A percentile compares a stretch with the other conserved stretches of the same genome.
phyloP scores from a whole-genome alignment of 148 eudicot genomes.

The Rhododendron ovatum region DNA sequence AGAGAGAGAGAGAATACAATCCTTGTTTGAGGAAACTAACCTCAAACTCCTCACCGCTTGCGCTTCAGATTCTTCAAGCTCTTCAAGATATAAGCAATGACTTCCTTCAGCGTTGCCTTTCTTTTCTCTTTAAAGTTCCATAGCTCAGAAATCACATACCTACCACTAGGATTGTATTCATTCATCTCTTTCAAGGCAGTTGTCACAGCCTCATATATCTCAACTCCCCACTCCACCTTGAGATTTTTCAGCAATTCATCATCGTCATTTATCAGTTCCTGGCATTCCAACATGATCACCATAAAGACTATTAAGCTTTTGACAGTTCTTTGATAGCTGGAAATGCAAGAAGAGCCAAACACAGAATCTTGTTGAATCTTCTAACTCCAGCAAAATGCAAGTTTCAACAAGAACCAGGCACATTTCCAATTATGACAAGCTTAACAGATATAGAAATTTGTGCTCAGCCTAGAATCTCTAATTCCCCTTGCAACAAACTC shows the following conservation, averaged over 20 bases:
- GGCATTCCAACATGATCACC: constrained; percentile 5
- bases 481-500: constrained; percentile 5
- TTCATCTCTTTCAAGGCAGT: constrained; percentile 22
- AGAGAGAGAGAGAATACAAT: background rate
- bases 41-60: constrained; percentile 11
- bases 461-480: background rate
- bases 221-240: constrained; percentile 17
- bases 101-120: constrained; percentile 20
- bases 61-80: constrained; percentile 13
- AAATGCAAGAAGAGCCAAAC: background rate
- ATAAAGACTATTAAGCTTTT: background rate
- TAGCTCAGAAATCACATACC: constrained; percentile 20
- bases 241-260: constrained; percentile 19
- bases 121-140: constrained; percentile 17
- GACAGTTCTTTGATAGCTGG: background rate
- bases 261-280: constrained; percentile 13
- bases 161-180: constrained; percentile 20
- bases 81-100: constrained; percentile 18
- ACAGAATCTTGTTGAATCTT: background rate
- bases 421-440: background rate
- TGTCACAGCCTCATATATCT: constrained; percentile 9
- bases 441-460: background rate
- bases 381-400: background rate
- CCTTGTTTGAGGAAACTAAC: background rate
- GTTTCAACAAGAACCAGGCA: background rate